Evolutionary conservation across 2,329 filamentous ascomycete species (phyloP), one percentile per base, ranked within the genome.

Genomic region (Orbilia quercus): DNA sequence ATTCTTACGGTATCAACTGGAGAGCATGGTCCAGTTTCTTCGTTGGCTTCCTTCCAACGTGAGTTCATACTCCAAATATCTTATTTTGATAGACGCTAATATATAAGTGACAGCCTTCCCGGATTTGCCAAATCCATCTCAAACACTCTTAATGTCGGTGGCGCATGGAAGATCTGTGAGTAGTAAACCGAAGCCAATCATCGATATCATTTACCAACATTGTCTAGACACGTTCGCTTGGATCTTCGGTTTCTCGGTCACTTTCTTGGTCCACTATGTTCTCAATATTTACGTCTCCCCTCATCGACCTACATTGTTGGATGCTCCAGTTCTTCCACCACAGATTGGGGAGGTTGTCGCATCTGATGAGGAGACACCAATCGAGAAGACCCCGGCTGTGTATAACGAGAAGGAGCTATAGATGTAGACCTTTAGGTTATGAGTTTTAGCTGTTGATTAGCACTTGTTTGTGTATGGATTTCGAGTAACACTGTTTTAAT

Each of bases 231-330:
- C 80, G 22, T 82, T 82, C 65, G 80, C 80, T 1, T 82, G 81
- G 80, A 76, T 82, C 7, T 82, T 81, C 72, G 81, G 81, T 11
- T 82, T 82, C 75, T 78, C 75, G 59, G 73, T 80, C 23, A 79
- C 80, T 5, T 65, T 79, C 22, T 59, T 79, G 28, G 76, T 78
- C n/a, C 81, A 82, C 74, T 82, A 81, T 50, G 60, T 81, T 12
- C 79, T 82, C 72, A 81, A 79, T 75, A 80, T 76, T 2, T 82
- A 82, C 48, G 76, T 82, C 51, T 82, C 80, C n/a, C 78, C 79
- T 22, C 76, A 66, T 9, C 28, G 16, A 7, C 60, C 69, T 9
- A 73, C 28, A 31, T 23, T 73, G 2, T 16, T 73, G 47, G 60
- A 73, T 65, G 69, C 69, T 11, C 50, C 69, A 51, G 69, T 73